Evolutionary conservation across 1,284 basidiomycete genomes (phyloP).

Genomic region (Apiotrichum mycotoxinovorans): DNA sequence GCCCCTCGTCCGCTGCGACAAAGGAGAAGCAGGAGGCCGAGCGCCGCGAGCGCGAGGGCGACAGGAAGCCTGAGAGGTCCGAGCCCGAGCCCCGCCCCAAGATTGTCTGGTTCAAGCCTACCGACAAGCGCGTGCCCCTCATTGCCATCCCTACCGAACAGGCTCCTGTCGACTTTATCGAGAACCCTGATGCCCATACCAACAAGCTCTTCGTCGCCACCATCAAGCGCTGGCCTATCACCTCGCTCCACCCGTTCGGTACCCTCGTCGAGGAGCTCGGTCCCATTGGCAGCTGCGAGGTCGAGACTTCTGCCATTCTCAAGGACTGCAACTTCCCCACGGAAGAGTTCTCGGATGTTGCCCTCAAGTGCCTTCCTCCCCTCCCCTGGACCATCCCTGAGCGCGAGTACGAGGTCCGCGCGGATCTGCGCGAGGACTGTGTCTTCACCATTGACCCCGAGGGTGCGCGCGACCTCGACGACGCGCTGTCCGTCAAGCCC

Average conservation of each 20-base stretch:
- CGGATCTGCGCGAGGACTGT: conserved; percentile 77
- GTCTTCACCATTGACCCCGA: conserved; percentile 92
- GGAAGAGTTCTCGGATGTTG: conserved; percentile 86
- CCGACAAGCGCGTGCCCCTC: conserved; percentile 96
- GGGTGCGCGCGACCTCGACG: conserved; percentile 86
- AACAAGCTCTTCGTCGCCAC: conserved; percentile 94
- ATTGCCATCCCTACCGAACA: conserved; percentile 99
- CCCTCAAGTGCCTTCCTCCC: conserved; percentile 93
- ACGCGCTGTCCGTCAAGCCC: conserved; percentile 81
- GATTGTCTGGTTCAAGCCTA: conserved; percentile 99
- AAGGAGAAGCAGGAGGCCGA: conserved; percentile 99
- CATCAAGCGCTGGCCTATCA: conserved; percentile 85
- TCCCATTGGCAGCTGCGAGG: conserved; percentile 95
- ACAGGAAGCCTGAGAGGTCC: conserved; percentile 62
- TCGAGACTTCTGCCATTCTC: conserved; percentile 92
- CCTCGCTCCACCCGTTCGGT: conserved; percentile 97
- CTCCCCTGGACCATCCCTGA: conserved; percentile 83
- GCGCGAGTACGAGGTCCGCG: conserved; percentile 78
- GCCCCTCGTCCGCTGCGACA: conserved; percentile 94
- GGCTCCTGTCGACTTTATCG: conserved; percentile 92
- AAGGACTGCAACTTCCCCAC: conserved; percentile 98
- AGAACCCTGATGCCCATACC: conserved; percentile 85
- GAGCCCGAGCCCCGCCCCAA: conserved; percentile 80
- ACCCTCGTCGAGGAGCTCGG: conserved; percentile 97
- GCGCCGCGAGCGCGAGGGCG: conserved; percentile 90